Conservation (phyloP, 805 yeast species). For the Candida ovalis region DNA sequence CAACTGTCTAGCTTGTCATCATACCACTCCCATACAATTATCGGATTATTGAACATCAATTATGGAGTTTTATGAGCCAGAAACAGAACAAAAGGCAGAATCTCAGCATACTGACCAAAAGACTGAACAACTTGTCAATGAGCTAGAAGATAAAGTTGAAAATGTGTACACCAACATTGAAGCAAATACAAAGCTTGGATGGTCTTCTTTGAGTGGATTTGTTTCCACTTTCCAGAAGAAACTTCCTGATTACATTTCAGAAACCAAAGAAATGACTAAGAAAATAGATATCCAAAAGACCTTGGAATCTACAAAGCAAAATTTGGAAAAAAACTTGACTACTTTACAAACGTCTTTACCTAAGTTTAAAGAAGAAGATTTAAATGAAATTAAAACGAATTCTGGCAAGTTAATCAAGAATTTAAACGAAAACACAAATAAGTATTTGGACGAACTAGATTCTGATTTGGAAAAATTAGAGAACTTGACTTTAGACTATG, state of each 20-base stretch:
- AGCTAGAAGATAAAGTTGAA: constrained; percentile 42
- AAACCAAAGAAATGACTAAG: constrained; percentile 22
- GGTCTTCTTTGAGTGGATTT: constrained; percentile 34
- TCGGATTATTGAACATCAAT: neutral
- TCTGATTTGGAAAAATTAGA: constrained; percentile 71
- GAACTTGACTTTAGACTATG: constrained; percentile 58
- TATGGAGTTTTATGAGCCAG: constrained; percentile 33
- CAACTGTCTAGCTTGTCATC: neutral
- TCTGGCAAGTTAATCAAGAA: constrained; percentile 24
- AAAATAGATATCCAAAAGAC: constrained; percentile 18
- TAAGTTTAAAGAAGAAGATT: constrained; percentile 21
- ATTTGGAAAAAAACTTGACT: constrained; percentile 13
- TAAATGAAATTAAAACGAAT: constrained; percentile 22
- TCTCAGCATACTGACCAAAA: constrained; percentile 33
- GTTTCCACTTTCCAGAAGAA: constrained; percentile 30
- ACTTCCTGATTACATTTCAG: constrained; percentile 31
- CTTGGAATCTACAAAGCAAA: constrained; percentile 15
- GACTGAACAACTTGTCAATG: constrained; percentile 55
- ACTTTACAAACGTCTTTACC: constrained; percentile 7
- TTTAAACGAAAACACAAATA: constrained; percentile 47
- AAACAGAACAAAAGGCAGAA: constrained; percentile 19
- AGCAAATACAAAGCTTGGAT: constrained; percentile 33
- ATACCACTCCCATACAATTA: neutral
- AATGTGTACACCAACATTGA: constrained; percentile 43
- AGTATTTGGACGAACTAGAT: constrained; percentile 68